Conservation (phyloP, 1,284 basidiomycete genomes). For the Grifola frondosa region DNA sequence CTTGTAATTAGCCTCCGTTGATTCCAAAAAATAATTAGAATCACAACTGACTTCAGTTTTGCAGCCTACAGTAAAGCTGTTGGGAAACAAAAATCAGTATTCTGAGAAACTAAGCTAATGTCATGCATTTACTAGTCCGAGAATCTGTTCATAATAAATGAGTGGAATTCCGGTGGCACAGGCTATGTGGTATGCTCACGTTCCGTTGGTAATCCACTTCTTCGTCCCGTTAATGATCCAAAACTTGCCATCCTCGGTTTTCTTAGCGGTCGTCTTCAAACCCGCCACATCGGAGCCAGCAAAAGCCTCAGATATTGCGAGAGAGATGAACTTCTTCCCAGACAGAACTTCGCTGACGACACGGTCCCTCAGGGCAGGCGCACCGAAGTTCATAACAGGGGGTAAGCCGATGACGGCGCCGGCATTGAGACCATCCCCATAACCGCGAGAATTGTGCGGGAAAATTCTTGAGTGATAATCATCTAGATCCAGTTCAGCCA, state of each 20-base stretch:
- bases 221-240: constrained; percentile 86
- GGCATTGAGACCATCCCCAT: constrained; percentile 32
- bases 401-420: constrained; percentile 79
- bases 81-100: background rate
- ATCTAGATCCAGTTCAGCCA: constrained; percentile 11
- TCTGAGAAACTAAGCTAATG: background rate
- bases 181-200: constrained; percentile 34
- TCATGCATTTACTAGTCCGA: constrained; percentile 30
- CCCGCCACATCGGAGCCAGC: constrained; percentile 90
- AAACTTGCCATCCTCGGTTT: constrained; percentile 79
- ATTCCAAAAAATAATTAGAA: no score
- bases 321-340: constrained; percentile 70
- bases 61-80: constrained; percentile 62
- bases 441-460: constrained; percentile 28
- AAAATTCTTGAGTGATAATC: constrained; percentile 38
- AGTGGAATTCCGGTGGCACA: background rate
- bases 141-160: constrained; percentile 25
- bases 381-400: constrained; percentile 82
- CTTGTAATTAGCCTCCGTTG: no score
- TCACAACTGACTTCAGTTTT: constrained; percentile 44
- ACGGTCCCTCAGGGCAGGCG: constrained; percentile 70
- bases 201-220: constrained; percentile 88
- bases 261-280: constrained; percentile 77
- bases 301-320: constrained; percentile 69
- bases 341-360: constrained; percentile 80